Conservation (phyloP, 306 rosid genomes). For the Cyamopsis tetragonoloba region DNA sequence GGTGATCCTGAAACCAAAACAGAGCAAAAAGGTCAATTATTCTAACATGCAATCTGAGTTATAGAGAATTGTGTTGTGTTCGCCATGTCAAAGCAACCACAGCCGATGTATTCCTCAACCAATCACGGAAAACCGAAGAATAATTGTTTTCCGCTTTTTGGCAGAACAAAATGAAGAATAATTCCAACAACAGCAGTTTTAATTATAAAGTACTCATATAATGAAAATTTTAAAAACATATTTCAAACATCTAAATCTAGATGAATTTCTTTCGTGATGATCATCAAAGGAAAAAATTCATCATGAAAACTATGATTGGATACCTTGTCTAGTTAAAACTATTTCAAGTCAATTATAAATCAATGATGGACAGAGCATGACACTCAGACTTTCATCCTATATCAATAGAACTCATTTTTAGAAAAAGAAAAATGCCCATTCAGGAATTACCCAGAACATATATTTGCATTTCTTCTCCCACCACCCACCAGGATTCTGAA, state of each 20-base stretch:
- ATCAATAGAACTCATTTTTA: not conserved
- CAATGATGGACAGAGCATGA: not conserved
- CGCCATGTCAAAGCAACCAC: not conserved
- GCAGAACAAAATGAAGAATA: not conserved
- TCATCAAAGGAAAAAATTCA: not conserved
- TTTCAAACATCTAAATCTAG: not conserved
- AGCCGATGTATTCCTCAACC: not conserved
- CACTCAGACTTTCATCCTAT: not conserved
- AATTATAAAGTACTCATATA: not conserved
- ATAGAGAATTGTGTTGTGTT: not conserved
- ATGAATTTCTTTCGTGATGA: not conserved
- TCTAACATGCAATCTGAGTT: not conserved
- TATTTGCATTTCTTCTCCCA: not conserved
- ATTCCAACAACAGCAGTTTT: not conserved
- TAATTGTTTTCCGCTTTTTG: not conserved
- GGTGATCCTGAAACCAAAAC: slow-evolving; percentile 83
- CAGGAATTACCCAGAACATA: not conserved
- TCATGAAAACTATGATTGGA: not conserved
- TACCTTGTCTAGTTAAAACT: not conserved
- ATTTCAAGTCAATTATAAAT: not conserved
- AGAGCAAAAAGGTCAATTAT: slow-evolving; percentile 10
- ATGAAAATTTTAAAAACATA: not conserved
- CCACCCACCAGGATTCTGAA: not conserved
- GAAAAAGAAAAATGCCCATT: not conserved
- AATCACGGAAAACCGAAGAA: not conserved